Percentiles rank a stretch among this genome's conserved stretches.
Conservation (phyloP, 805 yeast species). For the Kazachstania martiniae region DNA sequence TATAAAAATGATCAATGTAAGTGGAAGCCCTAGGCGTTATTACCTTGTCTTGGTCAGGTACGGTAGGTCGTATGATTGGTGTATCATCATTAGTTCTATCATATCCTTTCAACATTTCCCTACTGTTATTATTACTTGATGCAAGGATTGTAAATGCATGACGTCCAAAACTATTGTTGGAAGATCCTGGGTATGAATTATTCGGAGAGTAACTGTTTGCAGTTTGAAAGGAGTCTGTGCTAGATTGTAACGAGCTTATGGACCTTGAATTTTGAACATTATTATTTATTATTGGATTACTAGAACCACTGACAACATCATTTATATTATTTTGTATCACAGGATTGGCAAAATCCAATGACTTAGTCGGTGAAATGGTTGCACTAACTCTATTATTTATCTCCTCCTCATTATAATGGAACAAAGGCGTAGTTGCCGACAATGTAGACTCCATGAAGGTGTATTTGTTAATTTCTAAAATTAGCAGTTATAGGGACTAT, state of each 20-base stretch:
- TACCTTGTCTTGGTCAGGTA: background rate
- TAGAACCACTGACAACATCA: too few relatives aligned
- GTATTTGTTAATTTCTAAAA: too few relatives aligned
- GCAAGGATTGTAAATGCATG: background rate
- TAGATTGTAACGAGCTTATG: conserved; percentile 1
- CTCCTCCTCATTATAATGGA: background rate
- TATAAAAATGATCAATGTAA: background rate
- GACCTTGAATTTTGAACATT: too few relatives aligned
- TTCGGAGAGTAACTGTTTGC: conserved; percentile 1
- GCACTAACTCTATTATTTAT: conserved; percentile 1
- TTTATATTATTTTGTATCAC: background rate
- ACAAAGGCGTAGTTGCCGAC: conserved; percentile 5
- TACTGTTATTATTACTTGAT: background rate
- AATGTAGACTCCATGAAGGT: too few relatives aligned
- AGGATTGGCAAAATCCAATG: conserved; percentile 3
- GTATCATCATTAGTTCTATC: background rate
- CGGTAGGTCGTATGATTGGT: background rate
- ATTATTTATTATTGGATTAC: background rate
- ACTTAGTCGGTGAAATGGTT: conserved; percentile 9
- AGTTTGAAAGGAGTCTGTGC: conserved; percentile 4
- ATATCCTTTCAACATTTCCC: background rate
- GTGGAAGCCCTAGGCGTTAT: background rate
- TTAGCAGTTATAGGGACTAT: too few relatives aligned
- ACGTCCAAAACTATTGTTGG: background rate
- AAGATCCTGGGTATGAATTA: background rate